Conservation (phyloP, 148 eudicot species). For the Rhododendron simsii region DNA sequence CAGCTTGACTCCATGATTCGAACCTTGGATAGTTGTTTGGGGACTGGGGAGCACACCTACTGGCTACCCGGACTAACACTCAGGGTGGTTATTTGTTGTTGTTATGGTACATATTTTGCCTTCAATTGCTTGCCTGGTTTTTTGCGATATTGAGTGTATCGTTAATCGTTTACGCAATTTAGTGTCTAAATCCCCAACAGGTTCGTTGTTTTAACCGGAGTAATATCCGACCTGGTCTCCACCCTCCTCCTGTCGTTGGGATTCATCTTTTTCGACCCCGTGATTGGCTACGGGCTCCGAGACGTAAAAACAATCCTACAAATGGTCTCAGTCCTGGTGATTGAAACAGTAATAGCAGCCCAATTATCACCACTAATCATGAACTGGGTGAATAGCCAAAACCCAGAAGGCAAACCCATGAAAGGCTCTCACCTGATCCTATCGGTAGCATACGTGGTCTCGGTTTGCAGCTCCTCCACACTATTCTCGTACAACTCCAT, state of each 20-base stretch:
- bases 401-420: slow-evolving; percentile 83
- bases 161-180: too few relatives aligned
- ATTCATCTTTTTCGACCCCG: slow-evolving; percentile 37
- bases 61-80: too few relatives aligned
- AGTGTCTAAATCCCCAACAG: background rate
- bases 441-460: slow-evolving; percentile 53
- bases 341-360: slow-evolving; percentile 36
- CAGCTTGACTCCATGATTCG: too few relatives aligned
- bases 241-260: slow-evolving; percentile 50
- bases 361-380: slow-evolving; percentile 50
- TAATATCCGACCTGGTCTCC: slow-evolving; percentile 60
- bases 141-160: background rate
- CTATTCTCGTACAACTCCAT: slow-evolving; percentile 42
- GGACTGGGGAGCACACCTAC: too few relatives aligned
- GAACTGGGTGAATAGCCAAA: slow-evolving; percentile 68
- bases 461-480: slow-evolving; percentile 51
- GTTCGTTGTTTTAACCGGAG: slow-evolving; percentile 66
- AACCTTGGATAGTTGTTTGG: too few relatives aligned
- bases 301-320: background rate
- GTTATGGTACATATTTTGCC: too few relatives aligned
- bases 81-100: too few relatives aligned
- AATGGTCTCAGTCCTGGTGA: slow-evolving; percentile 25
- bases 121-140: too few relatives aligned
- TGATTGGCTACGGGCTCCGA: slow-evolving; percentile 6
- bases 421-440: slow-evolving; percentile 83